Conservation (phyloP, 257 asterid genomes). For the Nicotiana knightiana region DNA sequence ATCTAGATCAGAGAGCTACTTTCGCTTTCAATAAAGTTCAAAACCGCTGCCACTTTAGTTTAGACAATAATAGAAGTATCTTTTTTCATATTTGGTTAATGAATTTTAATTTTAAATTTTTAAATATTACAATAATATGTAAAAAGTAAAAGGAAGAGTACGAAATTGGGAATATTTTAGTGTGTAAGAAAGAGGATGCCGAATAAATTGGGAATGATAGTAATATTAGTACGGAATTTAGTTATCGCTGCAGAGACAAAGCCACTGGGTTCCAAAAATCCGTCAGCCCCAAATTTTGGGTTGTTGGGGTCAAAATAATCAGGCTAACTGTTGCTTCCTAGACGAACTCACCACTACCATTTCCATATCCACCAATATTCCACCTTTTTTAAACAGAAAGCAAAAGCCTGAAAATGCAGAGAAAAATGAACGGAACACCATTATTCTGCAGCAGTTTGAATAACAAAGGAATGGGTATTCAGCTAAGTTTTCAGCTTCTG, state of each 20-base stretch:
- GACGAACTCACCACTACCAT: background rate
- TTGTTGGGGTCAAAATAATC: background rate
- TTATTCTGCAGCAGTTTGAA: background rate
- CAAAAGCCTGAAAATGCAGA: background rate
- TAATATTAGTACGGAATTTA: background rate
- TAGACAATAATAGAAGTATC: background rate
- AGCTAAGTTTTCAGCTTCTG: background rate
- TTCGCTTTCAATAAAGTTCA: background rate
- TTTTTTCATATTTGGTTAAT: too few species aligned
- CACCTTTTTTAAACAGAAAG: background rate
- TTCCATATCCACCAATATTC: background rate
- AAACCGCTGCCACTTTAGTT: background rate
- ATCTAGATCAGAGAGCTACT: background rate
- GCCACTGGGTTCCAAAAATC: background rate
- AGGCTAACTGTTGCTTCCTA: background rate
- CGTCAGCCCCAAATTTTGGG: background rate
- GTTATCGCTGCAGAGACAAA: background rate
- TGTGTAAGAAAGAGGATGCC: background rate
- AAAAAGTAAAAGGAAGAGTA: too few species aligned
- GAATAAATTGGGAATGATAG: background rate
- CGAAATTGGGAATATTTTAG: background rate
- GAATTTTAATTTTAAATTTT: too few species aligned
- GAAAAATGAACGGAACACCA: conserved; percentile 1
- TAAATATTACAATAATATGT: too few species aligned
- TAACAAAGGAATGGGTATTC: background rate